Evolutionary conservation across 495 filamentous ascomycete species (phyloP), one percentile per base, ranked within the genome.

Genomic region (Tirmania nivea): DNA sequence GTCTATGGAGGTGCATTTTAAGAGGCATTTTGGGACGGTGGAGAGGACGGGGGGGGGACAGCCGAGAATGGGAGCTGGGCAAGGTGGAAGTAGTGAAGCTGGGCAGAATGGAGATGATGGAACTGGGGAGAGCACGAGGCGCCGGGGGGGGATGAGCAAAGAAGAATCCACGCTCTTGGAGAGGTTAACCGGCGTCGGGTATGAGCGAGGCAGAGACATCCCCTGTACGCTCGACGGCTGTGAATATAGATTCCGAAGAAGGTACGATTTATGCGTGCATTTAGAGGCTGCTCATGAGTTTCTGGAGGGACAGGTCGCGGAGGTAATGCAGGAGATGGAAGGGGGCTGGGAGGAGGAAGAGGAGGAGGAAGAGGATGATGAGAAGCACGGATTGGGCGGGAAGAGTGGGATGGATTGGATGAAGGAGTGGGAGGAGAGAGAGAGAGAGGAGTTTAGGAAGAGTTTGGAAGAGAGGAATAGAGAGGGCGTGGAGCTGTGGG

Each of bases 101-200:
- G 25, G 25, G 25, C 25, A 1, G 25, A 8, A 53, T 31, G 21
- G 31, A 52, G 51, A 53, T 19, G 10, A 51, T 14, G 39, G 49
- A 21, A 6, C 31, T 0, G 37, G 21, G 34, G 54, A 52, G 25
- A 31, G 25, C 2, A 6, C 14, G 55, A 3, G 39, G 60, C 39
- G 39, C 12, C 39, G 17, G 14, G 39, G 39, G 39, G 17, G 12
- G 14, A 45, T 14, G 14, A 45, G 39, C 39, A 45, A 19, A 14
- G 17, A 45, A 4, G 17, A 45, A 14, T 14, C 12, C 5, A 49
- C 49, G 10, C 39, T 64, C n/a, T 55, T 60, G 14, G 45, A 54
- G 17, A 55, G 62, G 31, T 53, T 64, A 20, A 64, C 61, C 3
- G 62, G 62, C 0, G 49, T 59, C 17, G 61, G 61, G 19, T 64